Evolutionary conservation across 768 basidiomycete species (phyloP), one percentile per base, ranked within the genome.

Genomic region (Suillus bovinus): DNA sequence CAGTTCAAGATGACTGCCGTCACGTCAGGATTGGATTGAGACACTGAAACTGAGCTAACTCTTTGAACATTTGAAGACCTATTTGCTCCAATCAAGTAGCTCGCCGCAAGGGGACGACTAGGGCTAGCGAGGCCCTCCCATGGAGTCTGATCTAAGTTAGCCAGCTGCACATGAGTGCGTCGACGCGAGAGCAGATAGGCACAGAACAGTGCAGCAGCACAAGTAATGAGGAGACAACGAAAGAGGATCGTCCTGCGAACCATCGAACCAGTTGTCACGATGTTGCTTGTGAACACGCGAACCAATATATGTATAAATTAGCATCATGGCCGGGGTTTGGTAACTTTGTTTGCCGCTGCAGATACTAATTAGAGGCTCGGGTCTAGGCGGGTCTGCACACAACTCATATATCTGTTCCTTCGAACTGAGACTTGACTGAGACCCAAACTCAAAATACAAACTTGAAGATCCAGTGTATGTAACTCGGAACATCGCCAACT

Each of bases 1-100:
- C 88, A 90, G 71, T 89, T 90, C 47, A 89, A 76, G 42, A 90
- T 68, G 44, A 89, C 75, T 8, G 82, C 84, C 7, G 85, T 86
- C 14, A 82, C 82, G 63, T 84, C 78, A 65, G 78, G 76, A 61
- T n/a, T 57, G 13, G 58, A 53, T 9, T 39, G 44, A 41, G 50
- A 13, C 14, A 54, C 44, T 36, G 52, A 20, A 36, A 33, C 16
- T 9, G n/a, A 56, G 46, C 34, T 42, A 41, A 53, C 31, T 42
- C 42, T 44, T 52, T 31, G 50, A 31, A 20, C 0, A 52, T 31
- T 52, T 3, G 20, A 31, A 13, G 29, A 52, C 10, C 29, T 52
- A n/a, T 33, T 52, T 52, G 29, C 11, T n/a, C 50, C 50, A 33
- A 52, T 57, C 41, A 63, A n/a, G 52, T 71, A 71, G 27, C 61